A percentile compares a stretch with the other conserved stretches of the same genome.
Conservation (phyloP, 2,329 filamentous ascomycete genomes). For the Penicillium olsonii region DNA sequence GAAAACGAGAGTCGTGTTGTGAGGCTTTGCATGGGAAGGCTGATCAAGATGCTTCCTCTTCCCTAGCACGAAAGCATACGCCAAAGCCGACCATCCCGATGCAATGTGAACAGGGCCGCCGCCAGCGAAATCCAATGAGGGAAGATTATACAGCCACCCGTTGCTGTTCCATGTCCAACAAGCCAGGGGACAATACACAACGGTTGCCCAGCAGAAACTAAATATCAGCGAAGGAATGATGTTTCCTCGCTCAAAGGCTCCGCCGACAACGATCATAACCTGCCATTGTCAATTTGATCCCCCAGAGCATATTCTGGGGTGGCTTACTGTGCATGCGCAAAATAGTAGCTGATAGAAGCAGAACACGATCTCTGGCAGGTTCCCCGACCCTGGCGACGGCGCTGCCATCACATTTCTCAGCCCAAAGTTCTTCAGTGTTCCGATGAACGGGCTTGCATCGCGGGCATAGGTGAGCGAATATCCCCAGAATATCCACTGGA, state of each 20-base stretch:
- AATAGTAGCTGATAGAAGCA: slow-evolving; percentile 68
- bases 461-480: slow-evolving; percentile 65
- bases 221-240: slow-evolving; percentile 67
- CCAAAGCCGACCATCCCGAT: slow-evolving; percentile 69
- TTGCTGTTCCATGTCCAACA: slow-evolving; percentile 78
- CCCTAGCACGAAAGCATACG: slow-evolving; percentile 72
- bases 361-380: slow-evolving; percentile 66
- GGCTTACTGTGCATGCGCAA: slow-evolving; percentile 47
- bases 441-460: slow-evolving; percentile 63
- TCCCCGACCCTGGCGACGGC: slow-evolving; percentile 58
- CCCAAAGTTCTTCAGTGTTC: slow-evolving; percentile 62
- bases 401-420: slow-evolving; percentile 62
- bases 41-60: slow-evolving; percentile 61
- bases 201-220: slow-evolving; percentile 70
- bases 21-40: slow-evolving; percentile 59
- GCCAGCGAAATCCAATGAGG: slow-evolving; percentile 72
- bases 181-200: slow-evolving; percentile 72
- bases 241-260: slow-evolving; percentile 64
- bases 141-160: slow-evolving; percentile 70
- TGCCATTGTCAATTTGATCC: slow-evolving; percentile 35
- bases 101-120: slow-evolving; percentile 75
- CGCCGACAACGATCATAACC: slow-evolving; percentile 66
- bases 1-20: slow-evolving; percentile 73
- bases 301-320: background rate
- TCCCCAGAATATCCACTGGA: slow-evolving; percentile 65